Evolutionary conservation across 257 asterid genomes (phyloP).

Genomic region (Verbena officinalis): DNA sequence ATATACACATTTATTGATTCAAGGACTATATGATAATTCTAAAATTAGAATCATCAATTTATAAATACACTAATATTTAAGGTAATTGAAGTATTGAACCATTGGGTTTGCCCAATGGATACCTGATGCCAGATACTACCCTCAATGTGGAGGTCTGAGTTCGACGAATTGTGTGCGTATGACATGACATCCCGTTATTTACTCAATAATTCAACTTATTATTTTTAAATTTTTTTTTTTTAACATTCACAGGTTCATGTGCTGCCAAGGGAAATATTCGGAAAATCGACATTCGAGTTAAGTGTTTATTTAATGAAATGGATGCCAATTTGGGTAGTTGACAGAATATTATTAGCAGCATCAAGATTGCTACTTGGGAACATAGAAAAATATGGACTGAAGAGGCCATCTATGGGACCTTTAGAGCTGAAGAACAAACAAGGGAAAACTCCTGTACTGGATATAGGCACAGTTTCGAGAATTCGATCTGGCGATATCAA

Average conservation of each 20-base stretch:
- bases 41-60: no score
- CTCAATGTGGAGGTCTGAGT: no score
- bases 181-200: no score
- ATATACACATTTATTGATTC: no score
- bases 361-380: constrained; percentile 59
- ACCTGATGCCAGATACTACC: no score
- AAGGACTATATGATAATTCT: no score
- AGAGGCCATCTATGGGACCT: constrained; percentile 72
- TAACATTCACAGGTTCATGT: constrained; percentile 66
- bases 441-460: constrained; percentile 90
- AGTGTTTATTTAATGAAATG: constrained; percentile 63
- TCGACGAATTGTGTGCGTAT: no score
- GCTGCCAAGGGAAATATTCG: constrained; percentile 74
- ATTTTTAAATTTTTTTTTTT: not conserved
- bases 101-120: no score
- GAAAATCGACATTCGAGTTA: constrained; percentile 72
- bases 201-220: no score
- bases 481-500: constrained; percentile 71
- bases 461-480: constrained; percentile 69
- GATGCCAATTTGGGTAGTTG: constrained; percentile 74
- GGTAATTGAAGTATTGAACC: no score
- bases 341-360: constrained; percentile 52
- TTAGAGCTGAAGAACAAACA: constrained; percentile 63
- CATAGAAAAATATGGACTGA: constrained; percentile 62
- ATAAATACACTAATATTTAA: no score